Conservation (phyloP, 1,284 basidiomycete species). For the Mycosarcoma maydis region DNA sequence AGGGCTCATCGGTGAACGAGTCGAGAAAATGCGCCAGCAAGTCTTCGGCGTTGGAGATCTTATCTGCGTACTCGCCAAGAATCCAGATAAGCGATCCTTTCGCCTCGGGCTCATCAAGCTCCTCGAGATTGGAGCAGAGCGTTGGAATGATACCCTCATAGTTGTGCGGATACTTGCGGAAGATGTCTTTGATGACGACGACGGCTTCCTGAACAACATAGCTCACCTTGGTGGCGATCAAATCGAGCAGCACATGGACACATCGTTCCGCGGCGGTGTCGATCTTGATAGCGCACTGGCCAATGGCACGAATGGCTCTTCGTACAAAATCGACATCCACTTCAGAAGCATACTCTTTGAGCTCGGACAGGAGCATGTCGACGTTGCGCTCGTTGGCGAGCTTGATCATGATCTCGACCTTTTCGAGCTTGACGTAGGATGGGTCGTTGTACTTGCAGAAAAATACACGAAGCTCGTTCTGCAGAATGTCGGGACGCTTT, state of each 20-base stretch:
- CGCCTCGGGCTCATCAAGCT: constrained; percentile 96
- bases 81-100: constrained; percentile 99
- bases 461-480: constrained; percentile 97
- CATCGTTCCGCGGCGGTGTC: constrained; percentile 91
- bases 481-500: constrained; percentile 85
- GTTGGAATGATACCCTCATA: constrained; percentile 97
- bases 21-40: constrained; percentile 89
- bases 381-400: constrained; percentile 91
- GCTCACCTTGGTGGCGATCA: constrained; percentile 90
- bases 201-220: constrained; percentile 99
- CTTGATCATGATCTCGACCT: constrained; percentile 97
- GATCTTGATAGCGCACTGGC: constrained; percentile 95
- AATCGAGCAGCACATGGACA: constrained; percentile 88
- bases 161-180: constrained; percentile 95
- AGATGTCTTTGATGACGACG: constrained; percentile 99
- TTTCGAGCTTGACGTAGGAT: constrained; percentile 96
- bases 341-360: constrained; percentile 98
- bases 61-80: constrained; percentile 95
- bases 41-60: constrained; percentile 95
- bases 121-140: constrained; percentile 92
- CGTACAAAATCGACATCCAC: constrained; percentile 98
- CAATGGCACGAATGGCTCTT: constrained; percentile 91
- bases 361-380: constrained; percentile 89
- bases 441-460: constrained; percentile 99
- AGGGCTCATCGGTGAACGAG: constrained; percentile 90